Percentiles rank a stretch among this genome's conserved stretches.
Conservation (phyloP, 257 asterid genomes). For the Verbascum thapsus region DNA sequence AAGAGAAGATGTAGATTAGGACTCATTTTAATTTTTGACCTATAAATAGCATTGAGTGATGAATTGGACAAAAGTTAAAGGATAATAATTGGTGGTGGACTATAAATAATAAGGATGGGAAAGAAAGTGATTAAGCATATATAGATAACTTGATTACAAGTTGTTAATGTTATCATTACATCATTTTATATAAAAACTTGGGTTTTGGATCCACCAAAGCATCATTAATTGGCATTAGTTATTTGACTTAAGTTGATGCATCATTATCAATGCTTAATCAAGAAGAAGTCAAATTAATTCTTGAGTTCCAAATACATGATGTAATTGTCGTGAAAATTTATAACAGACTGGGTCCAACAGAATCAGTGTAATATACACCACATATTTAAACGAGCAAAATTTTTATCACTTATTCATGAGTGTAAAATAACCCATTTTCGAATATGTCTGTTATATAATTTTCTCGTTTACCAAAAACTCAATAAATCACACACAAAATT, state of each 20-base stretch:
- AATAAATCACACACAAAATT: slow-evolving; percentile 2
- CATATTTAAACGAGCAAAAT: too few species aligned
- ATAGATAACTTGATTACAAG: slow-evolving; percentile 18
- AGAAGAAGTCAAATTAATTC: slow-evolving; percentile 43
- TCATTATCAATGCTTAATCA: slow-evolving; percentile 42
- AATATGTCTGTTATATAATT: too few species aligned
- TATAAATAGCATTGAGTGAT: slow-evolving; percentile 3
- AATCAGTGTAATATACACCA: too few species aligned
- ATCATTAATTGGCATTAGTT: slow-evolving; percentile 43
- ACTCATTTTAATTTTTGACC: too few species aligned
- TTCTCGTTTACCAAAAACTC: too few species aligned
- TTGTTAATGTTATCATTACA: slow-evolving; percentile 17
- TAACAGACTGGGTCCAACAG: too few species aligned
- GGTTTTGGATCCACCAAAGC: slow-evolving; percentile 34
- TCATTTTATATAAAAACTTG: not conserved
- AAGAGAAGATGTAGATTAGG: too few species aligned
- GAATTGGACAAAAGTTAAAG: not conserved
- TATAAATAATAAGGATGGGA: not conserved
- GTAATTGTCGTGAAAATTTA: too few species aligned
- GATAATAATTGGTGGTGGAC: slow-evolving; percentile 17
- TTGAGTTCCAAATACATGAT: slow-evolving; percentile 54
- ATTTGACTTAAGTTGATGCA: slow-evolving; percentile 43
- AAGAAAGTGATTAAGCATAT: slow-evolving; percentile 5
- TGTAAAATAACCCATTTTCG: too few species aligned
- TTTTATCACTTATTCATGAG: too few species aligned